Evolutionary conservation across 2,329 filamentous ascomycete genomes (phyloP), one percentile per base, ranked within the genome.

Genomic region (Claviceps pazoutovae): DNA sequence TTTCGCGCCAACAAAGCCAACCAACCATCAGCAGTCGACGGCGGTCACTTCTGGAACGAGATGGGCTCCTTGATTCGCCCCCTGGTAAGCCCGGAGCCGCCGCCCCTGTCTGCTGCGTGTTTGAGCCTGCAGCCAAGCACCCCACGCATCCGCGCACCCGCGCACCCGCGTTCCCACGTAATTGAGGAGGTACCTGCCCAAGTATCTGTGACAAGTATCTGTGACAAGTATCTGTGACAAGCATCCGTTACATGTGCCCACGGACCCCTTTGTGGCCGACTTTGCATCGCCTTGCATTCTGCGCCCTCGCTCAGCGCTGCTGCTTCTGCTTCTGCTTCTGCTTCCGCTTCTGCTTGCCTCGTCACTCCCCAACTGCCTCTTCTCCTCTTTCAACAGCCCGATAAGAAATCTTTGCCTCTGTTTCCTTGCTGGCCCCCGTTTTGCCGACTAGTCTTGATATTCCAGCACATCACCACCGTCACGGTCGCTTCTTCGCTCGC

Each of bases 241-340:
- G 30, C 11, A 34, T 4, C 30, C 9, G 30, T 9, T 34, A 34
- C 30, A 34, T 34, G 30, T 34, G 30, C 30, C 9, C 30, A 34
- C 30, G 30, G 30, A 34, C 30, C 39, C 19, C 46, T 50, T 52
- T 52, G 50, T 48, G 53, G 50, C 46, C 47, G 43, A 42, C 53
- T 6, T 48, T 48, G 53, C 50, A 47, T 52, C 46, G 53, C 50
- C 38, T 48, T 54, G 50, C 50, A 50, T 54, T 41, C 53, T 37
- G 36, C 38, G 38, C 50, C 30, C 39, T 52, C 50, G 39, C 50
- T 34, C 42, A 38, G 47, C 48, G 53, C 30, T 4, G 3, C 9
- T 34, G 26, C 26, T 9, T 9, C 26, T 9, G 26, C 26, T 26
- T 26, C 23, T 26, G 8, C 26, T 9, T 30, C 26, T 3, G 26